phyloP scores from a whole-genome alignment of 148 eudicot species.

The Diospyros lotus region DNA sequence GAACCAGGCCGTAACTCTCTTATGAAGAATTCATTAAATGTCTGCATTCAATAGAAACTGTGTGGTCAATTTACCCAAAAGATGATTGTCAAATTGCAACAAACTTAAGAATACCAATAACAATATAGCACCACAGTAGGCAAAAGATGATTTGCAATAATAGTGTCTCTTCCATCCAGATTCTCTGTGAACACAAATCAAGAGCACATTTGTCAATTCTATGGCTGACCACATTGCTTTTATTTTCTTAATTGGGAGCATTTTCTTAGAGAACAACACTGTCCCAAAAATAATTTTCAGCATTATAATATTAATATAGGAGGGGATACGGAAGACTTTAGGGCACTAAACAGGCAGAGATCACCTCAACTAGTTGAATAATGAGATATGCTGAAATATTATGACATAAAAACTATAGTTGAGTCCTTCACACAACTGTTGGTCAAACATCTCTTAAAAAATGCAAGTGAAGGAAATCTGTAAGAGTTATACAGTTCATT shows the following conservation, averaged over 20 bases:
- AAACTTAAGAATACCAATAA: not conserved
- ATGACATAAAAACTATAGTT: not conserved
- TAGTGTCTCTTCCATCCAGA: too few species aligned
- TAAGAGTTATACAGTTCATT: not conserved
- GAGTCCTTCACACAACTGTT: not conserved
- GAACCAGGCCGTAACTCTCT: conserved; percentile 85
- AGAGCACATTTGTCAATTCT: too few species aligned
- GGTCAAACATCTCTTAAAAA: not conserved
- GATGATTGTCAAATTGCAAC: not conserved
- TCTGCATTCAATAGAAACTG: conserved; percentile 46
- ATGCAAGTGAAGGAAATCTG: not conserved
- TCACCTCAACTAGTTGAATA: not conserved
- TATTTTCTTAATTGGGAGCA: too few species aligned
- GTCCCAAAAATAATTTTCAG: conserved; percentile 3
- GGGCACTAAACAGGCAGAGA: not conserved
- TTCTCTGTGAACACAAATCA: too few species aligned
- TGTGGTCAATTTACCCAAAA: not conserved
- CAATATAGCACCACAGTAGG: conserved; percentile 3
- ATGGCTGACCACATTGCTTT: too few species aligned
- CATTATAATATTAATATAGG: not conserved
- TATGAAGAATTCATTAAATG: conserved; percentile 91
- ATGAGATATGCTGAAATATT: not conserved
- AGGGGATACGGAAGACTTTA: not conserved
- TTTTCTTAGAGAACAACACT: too few species aligned
- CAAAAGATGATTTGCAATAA: not conserved